Percentiles rank a stretch among this genome's conserved stretches.
Evolutionary conservation across 805 yeast species (phyloP).

Genomic region (Wickerhamiella kazuoi): DNA sequence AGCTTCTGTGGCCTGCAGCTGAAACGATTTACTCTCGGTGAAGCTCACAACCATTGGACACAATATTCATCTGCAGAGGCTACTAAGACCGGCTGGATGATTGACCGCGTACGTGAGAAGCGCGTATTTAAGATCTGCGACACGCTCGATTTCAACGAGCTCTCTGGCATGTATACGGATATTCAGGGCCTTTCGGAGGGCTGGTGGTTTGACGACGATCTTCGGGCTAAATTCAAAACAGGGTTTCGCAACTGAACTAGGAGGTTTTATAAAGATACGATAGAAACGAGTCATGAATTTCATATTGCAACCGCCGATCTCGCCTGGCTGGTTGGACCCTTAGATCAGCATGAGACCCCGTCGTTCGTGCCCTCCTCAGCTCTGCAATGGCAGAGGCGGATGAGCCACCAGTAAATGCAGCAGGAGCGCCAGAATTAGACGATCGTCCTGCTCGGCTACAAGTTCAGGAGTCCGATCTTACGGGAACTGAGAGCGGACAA

Average conservation of each 20-base stretch:
- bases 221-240: no score
- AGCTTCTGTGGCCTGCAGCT: conserved; percentile 6
- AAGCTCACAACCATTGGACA: conserved; percentile 2
- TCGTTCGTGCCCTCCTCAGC: no score
- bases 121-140: conserved; percentile 13
- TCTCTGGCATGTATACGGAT: neutral
- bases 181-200: conserved; percentile 1
- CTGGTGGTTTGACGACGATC: conserved; percentile 3
- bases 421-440: no score
- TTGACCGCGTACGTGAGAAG: conserved; percentile 19
- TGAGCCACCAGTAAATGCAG: no score
- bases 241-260: no score
- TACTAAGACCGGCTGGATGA: conserved; percentile 17
- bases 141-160: conserved; percentile 1
- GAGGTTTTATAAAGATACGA: no score
- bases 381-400: no score
- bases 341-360: no score
- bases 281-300: no score
- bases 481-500: neutral
- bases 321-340: no score
- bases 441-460: conserved; percentile 12
- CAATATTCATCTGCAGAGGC: neutral
- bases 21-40: conserved; percentile 8
- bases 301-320: no score
- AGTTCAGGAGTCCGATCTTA: conserved; percentile 4